These are phyloP conservation scores for Coemansia pectinata DNA, from an alignment of 192 early-diverging fungal species.

Conservation along the genomic window DNA sequence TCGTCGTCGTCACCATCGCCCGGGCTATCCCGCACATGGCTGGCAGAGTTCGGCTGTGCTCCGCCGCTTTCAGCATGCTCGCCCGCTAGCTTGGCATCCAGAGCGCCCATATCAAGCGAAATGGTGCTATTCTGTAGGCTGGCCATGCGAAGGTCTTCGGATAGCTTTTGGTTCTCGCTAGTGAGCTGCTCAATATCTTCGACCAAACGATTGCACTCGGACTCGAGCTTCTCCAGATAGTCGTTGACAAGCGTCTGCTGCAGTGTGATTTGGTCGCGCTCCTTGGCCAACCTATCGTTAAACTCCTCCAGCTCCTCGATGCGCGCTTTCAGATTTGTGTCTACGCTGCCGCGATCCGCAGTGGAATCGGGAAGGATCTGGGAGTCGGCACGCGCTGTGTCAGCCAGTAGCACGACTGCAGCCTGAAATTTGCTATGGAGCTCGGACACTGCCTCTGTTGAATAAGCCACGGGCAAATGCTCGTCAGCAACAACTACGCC, in stretches of 20 bases:
- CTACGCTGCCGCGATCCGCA: neutral
- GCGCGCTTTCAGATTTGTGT: conserved; percentile 48
- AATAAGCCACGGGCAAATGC: neutral
- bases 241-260: conserved; percentile 31
- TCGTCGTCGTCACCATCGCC: conserved; percentile 45
- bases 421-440: neutral
- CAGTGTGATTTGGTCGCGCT: conserved; percentile 40
- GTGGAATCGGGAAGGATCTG: conserved; percentile 14
- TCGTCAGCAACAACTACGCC: neutral
- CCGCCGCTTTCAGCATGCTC: conserved; percentile 6
- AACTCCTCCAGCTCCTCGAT: conserved; percentile 59
- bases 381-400: neutral
- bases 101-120: conserved; percentile 44
- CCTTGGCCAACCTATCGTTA: conserved; percentile 62
- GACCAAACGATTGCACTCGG: conserved; percentile 70
- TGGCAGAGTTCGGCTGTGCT: neutral
- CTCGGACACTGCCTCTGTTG: neutral
- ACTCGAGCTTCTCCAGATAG: conserved; percentile 64
- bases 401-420: neutral
- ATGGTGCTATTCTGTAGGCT: conserved; percentile 55
- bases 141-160: conserved; percentile 45
- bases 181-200: conserved; percentile 76
- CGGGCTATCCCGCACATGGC: neutral
- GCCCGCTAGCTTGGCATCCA: conserved; percentile 38
- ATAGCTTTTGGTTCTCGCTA: conserved; percentile 56